Base-by-base conservation (phyloP, 805 yeast genomes). In the Metschnikowia shivogae region DNA sequence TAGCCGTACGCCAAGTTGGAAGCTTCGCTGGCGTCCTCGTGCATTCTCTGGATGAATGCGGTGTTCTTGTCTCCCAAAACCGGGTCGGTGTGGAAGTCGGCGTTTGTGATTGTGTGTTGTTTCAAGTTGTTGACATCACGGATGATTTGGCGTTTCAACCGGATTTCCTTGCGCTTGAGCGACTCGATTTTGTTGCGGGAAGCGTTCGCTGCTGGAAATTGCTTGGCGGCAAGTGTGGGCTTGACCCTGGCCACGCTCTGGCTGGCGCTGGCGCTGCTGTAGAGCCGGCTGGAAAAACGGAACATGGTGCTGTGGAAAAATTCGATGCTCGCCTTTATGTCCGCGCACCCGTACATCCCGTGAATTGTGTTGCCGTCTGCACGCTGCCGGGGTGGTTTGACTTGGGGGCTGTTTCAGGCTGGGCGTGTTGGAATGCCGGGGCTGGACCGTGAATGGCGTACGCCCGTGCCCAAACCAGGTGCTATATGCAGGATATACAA, bases 31-130 rank as follows among this genome's bases (percentile, higher is more conserved):
- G 84, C 64, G 50, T 83, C 84, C 30, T 87, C 79, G 48, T 73
- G 71, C 44, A 89, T 69, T 64, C 96, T 78, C 36, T 66, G 64
- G 37, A 89, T 67, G 57, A 90, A 89, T 7, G 86, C 81, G 47
- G 81, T 81, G 42, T 76, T 67, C 5, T 79, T 65, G 45, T 73
- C 74, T 8, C 97, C 97, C 43, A 89, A 73, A 4, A 90, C 95
- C 1, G 97, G 97, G 64, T 90, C 97, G 27, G 86, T 72, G 36
- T 59, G 47, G 52, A 66, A 70, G 39, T 58, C 54, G 17, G 61
- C 58, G 41, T 64, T 64, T 42, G 58, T 61, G 44, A 64, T 50
- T 19, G 59, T 56, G 47, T 67, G 68, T 54, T 70, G 68, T 51
- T 70, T 70, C 48, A 67, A 62, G 57, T 68, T 69, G 54, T 70